Percentiles rank a stretch among this genome's conserved stretches.
phyloP scores from a whole-genome alignment of 805 yeast genomes.

The Suhomyces canberraensis region DNA sequence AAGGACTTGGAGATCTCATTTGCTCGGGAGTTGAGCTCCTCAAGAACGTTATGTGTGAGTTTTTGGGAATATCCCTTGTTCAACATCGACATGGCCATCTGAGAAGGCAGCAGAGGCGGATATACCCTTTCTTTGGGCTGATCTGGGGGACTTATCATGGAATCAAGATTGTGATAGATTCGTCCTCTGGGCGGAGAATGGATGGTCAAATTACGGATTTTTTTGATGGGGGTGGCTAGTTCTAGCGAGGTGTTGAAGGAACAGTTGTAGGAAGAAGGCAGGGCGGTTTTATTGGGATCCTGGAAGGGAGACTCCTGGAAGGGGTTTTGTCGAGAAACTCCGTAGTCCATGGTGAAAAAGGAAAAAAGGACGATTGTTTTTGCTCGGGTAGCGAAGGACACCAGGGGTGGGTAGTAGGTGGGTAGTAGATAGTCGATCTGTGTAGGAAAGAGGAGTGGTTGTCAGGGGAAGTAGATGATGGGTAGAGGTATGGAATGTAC shows the following conservation, averaged over 20 bases:
- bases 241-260: slow-evolving; percentile 11
- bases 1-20: slow-evolving; percentile 29
- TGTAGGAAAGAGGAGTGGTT: not conserved
- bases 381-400: not conserved
- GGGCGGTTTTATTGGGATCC: slow-evolving; percentile 3
- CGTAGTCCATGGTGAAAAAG: slow-evolving; percentile 1
- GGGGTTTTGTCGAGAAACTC: not conserved
- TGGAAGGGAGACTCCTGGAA: not conserved
- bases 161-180: slow-evolving; percentile 13
- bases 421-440: not conserved
- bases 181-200: slow-evolving; percentile 25
- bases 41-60: slow-evolving; percentile 43
- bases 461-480: not conserved
- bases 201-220: slow-evolving; percentile 29
- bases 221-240: slow-evolving; percentile 40
- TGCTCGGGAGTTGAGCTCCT: slow-evolving; percentile 43
- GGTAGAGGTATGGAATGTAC: not conserved
- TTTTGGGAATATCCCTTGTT: slow-evolving; percentile 47
- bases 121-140: not conserved
- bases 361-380: not conserved
- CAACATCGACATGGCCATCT: slow-evolving; percentile 23
- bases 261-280: slow-evolving; percentile 4
- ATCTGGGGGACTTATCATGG: slow-evolving; percentile 2
- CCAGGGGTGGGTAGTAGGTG: not conserved
- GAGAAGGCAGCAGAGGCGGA: slow-evolving; percentile 4